Conservation (phyloP, 2,329 filamentous ascomycete species). For the Penicillium concentricum region DNA sequence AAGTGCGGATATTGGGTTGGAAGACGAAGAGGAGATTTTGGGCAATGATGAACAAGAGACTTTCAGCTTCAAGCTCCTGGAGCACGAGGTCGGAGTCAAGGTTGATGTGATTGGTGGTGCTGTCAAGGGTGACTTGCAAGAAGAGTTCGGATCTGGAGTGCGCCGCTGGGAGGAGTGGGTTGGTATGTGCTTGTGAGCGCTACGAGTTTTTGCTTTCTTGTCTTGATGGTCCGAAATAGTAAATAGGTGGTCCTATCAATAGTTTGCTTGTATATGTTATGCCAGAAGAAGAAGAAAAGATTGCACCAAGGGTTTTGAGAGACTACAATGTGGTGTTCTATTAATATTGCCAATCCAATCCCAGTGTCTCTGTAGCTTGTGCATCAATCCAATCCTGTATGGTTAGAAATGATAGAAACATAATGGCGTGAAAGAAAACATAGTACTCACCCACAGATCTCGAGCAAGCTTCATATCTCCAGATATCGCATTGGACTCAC, state of each 20-base stretch:
- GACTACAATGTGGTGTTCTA: neutral
- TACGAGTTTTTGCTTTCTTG: neutral
- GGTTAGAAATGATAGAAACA: neutral
- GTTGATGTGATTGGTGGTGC: conserved; percentile 73
- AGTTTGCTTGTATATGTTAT: conserved; percentile 1
- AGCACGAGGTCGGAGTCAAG: conserved; percentile 72
- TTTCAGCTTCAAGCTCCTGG: conserved; percentile 79
- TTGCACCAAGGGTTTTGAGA: neutral
- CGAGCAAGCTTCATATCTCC: conserved; percentile 32
- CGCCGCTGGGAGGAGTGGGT: conserved; percentile 92
- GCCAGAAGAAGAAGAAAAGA: neutral
- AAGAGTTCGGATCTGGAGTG: conserved; percentile 64
- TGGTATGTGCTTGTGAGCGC: conserved; percentile 63
- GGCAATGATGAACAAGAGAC: conserved; percentile 74
- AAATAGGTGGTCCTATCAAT: conserved; percentile 1
- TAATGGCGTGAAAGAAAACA: neutral
- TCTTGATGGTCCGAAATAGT: neutral
- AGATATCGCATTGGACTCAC: conserved; percentile 24
- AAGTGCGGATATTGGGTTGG: conserved; percentile 59
- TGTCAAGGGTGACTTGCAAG: conserved; percentile 56
- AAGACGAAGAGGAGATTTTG: conserved; percentile 80
- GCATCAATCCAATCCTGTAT: conserved; percentile 23
- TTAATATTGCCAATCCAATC: conserved; percentile 9
- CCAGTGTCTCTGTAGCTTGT: conserved; percentile 16
- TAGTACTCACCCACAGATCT: conserved; percentile 38